phyloP scores from a whole-genome alignment of 2,329 filamentous ascomycete genomes.

The Stagonosporopsis cucurbitacearum region DNA sequence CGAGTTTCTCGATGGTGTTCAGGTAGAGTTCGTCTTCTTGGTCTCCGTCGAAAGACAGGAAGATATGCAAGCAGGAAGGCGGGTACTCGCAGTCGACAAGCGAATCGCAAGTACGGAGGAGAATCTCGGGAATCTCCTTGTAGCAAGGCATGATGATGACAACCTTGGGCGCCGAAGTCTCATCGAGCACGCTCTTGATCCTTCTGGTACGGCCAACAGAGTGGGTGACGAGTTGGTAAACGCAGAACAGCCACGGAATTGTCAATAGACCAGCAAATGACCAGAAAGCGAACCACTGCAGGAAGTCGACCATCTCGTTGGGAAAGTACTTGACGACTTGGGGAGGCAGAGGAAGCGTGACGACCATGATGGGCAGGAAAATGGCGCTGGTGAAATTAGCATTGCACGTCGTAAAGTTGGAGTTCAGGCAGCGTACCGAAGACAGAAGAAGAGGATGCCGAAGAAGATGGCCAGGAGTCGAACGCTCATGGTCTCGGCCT shows the following conservation, averaged over 20 bases:
- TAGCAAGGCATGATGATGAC: constrained; percentile 98
- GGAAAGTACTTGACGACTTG: constrained; percentile 78
- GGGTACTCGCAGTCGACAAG: constrained; percentile 95
- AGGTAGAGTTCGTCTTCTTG: constrained; percentile 88
- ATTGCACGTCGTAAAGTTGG: not conserved
- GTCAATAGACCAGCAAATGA: constrained; percentile 84
- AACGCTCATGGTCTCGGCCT: constrained; percentile 88
- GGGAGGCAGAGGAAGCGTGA: constrained; percentile 82
- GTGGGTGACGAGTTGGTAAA: constrained; percentile 89
- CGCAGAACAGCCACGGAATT: constrained; percentile 89
- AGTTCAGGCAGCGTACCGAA: constrained; percentile 65
- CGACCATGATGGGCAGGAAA: constrained; percentile 92
- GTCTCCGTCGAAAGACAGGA: constrained; percentile 93
- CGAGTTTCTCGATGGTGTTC: constrained; percentile 82
- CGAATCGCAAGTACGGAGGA: constrained; percentile 87
- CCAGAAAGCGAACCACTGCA: constrained; percentile 98
- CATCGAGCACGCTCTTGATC: constrained; percentile 84
- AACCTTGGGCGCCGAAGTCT: constrained; percentile 86
- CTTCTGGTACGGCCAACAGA: constrained; percentile 81
- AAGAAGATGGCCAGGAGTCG: constrained; percentile 78
- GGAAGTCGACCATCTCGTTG: constrained; percentile 66
- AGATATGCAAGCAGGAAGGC: constrained; percentile 88
- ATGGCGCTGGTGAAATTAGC: constrained; percentile 65
- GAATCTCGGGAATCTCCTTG: constrained; percentile 83
- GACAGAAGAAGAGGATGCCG: constrained; percentile 72